Evolutionary conservation across 2,329 filamentous ascomycete species (phyloP), one percentile per base, ranked within the genome.

Genomic region (Rachicladosporium sp.): DNA sequence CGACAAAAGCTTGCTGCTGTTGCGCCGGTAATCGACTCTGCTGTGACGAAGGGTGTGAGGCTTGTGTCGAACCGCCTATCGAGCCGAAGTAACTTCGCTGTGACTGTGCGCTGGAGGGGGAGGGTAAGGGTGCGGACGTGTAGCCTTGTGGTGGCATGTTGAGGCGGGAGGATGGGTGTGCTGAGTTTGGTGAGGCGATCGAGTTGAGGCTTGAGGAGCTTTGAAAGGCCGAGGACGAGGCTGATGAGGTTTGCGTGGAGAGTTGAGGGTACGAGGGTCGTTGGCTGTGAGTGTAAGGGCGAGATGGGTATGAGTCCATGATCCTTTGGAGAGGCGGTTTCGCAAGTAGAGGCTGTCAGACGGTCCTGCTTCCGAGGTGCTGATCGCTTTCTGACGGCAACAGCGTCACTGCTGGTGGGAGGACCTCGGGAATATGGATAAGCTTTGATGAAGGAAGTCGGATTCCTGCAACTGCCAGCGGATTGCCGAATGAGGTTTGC

Each of bases 141-240:
- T 58, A 55, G 11, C 52, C 57, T 34, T 55, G 53, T 38, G 57
- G 52, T 31, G 46, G 43, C 43, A 51, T 48, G 42, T 44, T 37
- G 23, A 39, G 41, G 23, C 23, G 23, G 33, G 38, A 41, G 7
- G 46, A 46, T 12, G 45, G 41, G 32, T 43, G 36, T 35, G 23
- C 23, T 27, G 43, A 45, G 19, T 45, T 43, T 35, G 43, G 35
- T 35, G 21, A 41, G 19, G 53, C 50, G 23, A 66, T 49, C 33
- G 60, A 63, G 29, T 61, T 55, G 27, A 62, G 56, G 50, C 63
- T 67, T 53, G 57, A 64, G 42, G 62, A 65, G 54, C 58, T 62
- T 38, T 61, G 58, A 47, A 59, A 65, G 33, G 53, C 51, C 2
- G 61, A 60, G 19, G 51, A 47, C 10, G 60, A 50, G 37, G 43